Evolutionary conservation across 2,329 filamentous ascomycete genomes (phyloP), one percentile per base, ranked within the genome.

Genomic region (Penicillium griseofulvum): DNA sequence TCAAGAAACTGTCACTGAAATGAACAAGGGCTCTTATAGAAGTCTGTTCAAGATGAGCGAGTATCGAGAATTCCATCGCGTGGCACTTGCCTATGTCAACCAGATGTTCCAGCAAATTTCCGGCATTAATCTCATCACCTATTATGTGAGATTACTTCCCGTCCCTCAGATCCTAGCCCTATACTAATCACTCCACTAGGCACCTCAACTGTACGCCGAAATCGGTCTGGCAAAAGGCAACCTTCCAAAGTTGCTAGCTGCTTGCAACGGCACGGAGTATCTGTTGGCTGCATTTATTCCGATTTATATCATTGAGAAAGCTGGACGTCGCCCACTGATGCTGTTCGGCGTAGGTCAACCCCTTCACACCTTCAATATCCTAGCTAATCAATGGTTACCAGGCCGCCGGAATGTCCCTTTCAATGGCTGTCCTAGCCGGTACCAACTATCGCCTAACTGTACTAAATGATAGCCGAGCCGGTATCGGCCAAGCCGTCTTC

Each of bases 321-420:
- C 77, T 37, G 78, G 78, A 14, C 74, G 88, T 29, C 80, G 87
- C n/a, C 83, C 83, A 68, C 80, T 90, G 55, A 89, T 90, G 85
- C 73, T 90, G 14, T 83, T 88, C 61, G 87, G 87, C 46, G 83
- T 62, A 61, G 41, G 60, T 45, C 0, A 28, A 4, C 16, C 12
- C 9, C 17, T 7, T 8, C 12, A 2, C 12, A 3, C 9, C 31
- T 3, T 7, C 10, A 2, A 28, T 11, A 9, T 2, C 19, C 1
- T 17, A 16, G 4, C 53, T 58, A 38, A 58, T 16, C 17, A 50
- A 19, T 1, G 14, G 2, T 10, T 10, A 10, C 5, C 28, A 59
- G 58, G 58, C 83, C 0, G 71, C 81, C 33, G 83, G 84, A 1
- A 84, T 85, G 74, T 82, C 82, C 26, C 65, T 78, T 1, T 83